phyloP scores from a whole-genome alignment of 2,329 filamentous ascomycete species.

The Cyanodermella asteris region DNA sequence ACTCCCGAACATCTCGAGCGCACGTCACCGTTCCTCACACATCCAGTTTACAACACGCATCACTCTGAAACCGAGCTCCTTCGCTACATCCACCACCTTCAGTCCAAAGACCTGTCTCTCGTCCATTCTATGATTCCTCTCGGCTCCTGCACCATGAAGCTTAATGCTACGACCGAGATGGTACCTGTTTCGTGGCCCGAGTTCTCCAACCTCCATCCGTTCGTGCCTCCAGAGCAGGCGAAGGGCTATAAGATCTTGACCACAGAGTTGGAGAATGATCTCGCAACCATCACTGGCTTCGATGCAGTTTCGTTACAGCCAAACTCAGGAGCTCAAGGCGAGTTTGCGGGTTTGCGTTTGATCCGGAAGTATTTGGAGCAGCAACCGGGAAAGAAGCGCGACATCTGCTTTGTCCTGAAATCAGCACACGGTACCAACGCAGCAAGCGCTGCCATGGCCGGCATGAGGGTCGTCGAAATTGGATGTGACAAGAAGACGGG shows the following conservation, averaged over 20 bases:
- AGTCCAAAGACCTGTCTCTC: slow-evolving; percentile 83
- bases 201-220: slow-evolving; percentile 64
- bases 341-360: slow-evolving; percentile 73
- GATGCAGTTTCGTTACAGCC: slow-evolving; percentile 76
- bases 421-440: slow-evolving; percentile 94
- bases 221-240: slow-evolving; percentile 41
- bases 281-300: slow-evolving; percentile 73
- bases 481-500: slow-evolving; percentile 77
- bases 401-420: slow-evolving; percentile 84
- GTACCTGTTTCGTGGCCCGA: slow-evolving; percentile 56
- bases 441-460: slow-evolving; percentile 83
- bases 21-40: slow-evolving; percentile 56
- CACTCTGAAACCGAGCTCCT: slow-evolving; percentile 89
- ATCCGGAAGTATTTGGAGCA: slow-evolving; percentile 69
- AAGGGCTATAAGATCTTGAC: slow-evolving; percentile 52
- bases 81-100: slow-evolving; percentile 78
- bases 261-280: slow-evolving; percentile 47
- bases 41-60: slow-evolving; percentile 85
- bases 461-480: slow-evolving; percentile 80
- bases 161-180: slow-evolving; percentile 90
- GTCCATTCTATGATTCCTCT: slow-evolving; percentile 96
- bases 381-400: slow-evolving; percentile 45
- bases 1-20: slow-evolving; percentile 34
- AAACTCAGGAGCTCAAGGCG: slow-evolving; percentile 88
- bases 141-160: slow-evolving; percentile 95